phyloP scores from a whole-genome alignment of 495 filamentous ascomycete species.

The Aspergillus mulundensis region DNA sequence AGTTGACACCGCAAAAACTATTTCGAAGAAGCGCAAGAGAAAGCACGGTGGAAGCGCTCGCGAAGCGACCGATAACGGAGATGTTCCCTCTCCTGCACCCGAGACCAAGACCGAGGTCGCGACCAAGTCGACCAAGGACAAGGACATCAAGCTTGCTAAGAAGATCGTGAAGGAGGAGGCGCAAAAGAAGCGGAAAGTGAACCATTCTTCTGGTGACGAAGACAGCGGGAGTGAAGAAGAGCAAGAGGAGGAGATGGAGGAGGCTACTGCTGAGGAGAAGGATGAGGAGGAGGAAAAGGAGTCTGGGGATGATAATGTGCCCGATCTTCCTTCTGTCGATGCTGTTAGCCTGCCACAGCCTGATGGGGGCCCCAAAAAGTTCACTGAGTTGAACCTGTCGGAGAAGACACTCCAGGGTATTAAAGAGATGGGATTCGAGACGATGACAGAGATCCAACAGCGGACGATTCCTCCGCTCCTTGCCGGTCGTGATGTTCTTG shows the following conservation, averaged over 20 bases:
- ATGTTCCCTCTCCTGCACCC: constrained; percentile 14
- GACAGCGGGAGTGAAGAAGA: constrained; percentile 36
- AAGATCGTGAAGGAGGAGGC: constrained; percentile 25
- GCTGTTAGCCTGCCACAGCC: constrained; percentile 54
- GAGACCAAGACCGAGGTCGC: constrained; percentile 28
- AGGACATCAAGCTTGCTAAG: constrained; percentile 14
- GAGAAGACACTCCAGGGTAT: constrained; percentile 86
- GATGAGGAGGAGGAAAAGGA: constrained; percentile 25
- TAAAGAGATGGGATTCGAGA: constrained; percentile 84
- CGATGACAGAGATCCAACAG: constrained; percentile 94
- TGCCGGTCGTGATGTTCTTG: constrained; percentile 88
- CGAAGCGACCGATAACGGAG: constrained; percentile 13
- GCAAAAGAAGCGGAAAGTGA: constrained; percentile 37
- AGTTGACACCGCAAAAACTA: constrained; percentile 51
- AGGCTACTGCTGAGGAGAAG: constrained; percentile 5
- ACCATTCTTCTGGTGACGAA: constrained; percentile 28
- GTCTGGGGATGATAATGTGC: constrained; percentile 21
- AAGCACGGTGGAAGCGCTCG: constrained; percentile 36
- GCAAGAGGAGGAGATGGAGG: constrained; percentile 18
- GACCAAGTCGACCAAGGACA: constrained; percentile 24
- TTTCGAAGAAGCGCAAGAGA: constrained; percentile 66
- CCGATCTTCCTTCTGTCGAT: constrained; percentile 49
- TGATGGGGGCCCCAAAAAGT: constrained; percentile 54
- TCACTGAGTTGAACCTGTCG: constrained; percentile 80
- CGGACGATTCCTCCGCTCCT: constrained; percentile 82